A percentile compares a stretch with the other conserved stretches of the same genome.
Evolutionary conservation across 2,329 filamentous ascomycete genomes (phyloP).

Genomic region (Verticillium longisporum): DNA sequence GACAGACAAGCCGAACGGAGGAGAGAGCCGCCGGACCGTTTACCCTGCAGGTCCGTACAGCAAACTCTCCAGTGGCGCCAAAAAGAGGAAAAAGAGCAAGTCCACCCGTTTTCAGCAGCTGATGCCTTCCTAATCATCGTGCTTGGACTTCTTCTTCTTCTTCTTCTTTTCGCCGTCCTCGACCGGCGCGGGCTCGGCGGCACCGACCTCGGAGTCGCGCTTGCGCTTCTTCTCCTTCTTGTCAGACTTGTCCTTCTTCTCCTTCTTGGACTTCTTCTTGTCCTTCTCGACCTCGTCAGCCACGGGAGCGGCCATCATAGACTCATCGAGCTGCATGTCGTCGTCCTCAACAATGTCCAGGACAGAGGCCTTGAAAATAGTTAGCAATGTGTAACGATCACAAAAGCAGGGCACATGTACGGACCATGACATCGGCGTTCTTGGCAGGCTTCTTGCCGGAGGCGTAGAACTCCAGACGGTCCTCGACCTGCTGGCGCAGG

Average conservation of each 20-base stretch:
- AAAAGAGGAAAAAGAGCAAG: background rate
- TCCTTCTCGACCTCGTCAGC: slow-evolving; percentile 42
- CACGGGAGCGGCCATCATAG: slow-evolving; percentile 39
- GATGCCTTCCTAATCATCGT: slow-evolving; percentile 21
- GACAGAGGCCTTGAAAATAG: slow-evolving; percentile 35
- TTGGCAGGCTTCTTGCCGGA: slow-evolving; percentile 87
- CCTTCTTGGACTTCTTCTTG: slow-evolving; percentile 51
- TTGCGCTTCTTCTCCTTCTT: slow-evolving; percentile 61
- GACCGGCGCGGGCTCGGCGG: slow-evolving; percentile 32
- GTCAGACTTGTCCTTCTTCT: slow-evolving; percentile 54
- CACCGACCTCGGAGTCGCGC: slow-evolving; percentile 31
- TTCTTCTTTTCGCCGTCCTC: slow-evolving; percentile 51
- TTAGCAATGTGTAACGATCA: background rate
- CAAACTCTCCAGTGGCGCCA: background rate
- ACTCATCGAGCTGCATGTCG: slow-evolving; percentile 59
- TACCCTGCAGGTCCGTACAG: background rate
- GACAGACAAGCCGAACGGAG: background rate
- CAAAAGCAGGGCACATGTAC: slow-evolving; percentile 18
- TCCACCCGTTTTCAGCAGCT: background rate
- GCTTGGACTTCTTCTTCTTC: slow-evolving; percentile 54
- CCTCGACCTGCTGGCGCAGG: slow-evolving; percentile 87
- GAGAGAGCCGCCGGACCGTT: background rate
- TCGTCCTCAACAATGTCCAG: slow-evolving; percentile 56
- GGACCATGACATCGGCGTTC: slow-evolving; percentile 90
- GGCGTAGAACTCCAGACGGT: slow-evolving; percentile 90